phyloP scores from a whole-genome alignment of 176 grass and related monocot species.

The Carex kokanica region DNA sequence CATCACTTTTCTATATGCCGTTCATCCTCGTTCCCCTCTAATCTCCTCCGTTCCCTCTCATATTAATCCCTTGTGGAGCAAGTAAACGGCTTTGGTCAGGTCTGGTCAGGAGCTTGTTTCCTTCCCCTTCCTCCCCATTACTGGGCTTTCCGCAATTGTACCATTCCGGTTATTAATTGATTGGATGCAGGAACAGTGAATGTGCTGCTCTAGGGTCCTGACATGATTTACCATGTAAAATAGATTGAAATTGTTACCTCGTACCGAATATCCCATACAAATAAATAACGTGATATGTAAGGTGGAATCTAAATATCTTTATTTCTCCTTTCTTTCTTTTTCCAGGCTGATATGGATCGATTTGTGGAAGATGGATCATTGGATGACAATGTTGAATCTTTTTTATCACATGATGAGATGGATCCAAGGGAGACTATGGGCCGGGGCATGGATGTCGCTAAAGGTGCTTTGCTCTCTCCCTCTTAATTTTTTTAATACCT shows the following conservation, averaged over 20 bases:
- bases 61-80: no score
- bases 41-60: no score
- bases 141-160: neutral
- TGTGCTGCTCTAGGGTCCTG: neutral
- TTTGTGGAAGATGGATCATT: conserved; percentile 91
- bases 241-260: neutral
- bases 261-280: neutral
- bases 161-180: neutral
- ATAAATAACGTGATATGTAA: neutral
- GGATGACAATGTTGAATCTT: conserved; percentile 99
- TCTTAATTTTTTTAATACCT: conserved; percentile 22
- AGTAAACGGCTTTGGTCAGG: no score
- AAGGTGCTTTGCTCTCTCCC: conserved; percentile 46
- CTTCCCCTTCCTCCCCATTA: no score
- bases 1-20: no score
- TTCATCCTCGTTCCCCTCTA: no score
- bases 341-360: conserved; percentile 87
- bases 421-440: conserved; percentile 88
- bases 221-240: neutral
- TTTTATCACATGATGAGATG: conserved; percentile 96
- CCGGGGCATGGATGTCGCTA: conserved; percentile 78
- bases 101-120: no score
- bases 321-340: conserved; percentile 1
- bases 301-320: neutral
- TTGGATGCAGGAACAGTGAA: neutral